Percentiles rank a stretch among this genome's conserved stretches.
Evolutionary conservation across 2,329 filamentous ascomycete genomes (phyloP).

Genomic region (Teratosphaeria destructans): DNA sequence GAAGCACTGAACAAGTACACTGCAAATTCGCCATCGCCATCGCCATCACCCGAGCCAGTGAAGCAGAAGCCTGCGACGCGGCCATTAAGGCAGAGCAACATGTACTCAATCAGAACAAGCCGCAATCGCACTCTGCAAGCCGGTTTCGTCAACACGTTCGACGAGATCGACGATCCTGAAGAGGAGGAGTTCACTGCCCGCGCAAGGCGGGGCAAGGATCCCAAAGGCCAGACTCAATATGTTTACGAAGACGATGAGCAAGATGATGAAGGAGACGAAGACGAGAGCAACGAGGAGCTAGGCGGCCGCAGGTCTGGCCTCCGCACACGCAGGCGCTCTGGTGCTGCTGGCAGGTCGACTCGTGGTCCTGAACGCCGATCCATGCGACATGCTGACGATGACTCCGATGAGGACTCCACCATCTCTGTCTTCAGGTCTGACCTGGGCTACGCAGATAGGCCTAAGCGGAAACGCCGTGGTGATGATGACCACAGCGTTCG

Average conservation of each 20-base stretch:
- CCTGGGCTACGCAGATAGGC: not conserved
- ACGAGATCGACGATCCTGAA: constrained; percentile 14
- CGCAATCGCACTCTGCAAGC: constrained; percentile 2
- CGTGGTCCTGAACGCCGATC: not conserved
- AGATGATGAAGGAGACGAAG: constrained; percentile 20
- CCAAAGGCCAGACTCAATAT: constrained; percentile 15
- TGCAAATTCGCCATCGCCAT: constrained; percentile 11
- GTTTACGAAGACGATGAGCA: constrained; percentile 15
- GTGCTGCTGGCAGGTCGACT: not conserved
- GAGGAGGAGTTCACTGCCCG: constrained; percentile 6
- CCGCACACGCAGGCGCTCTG: constrained; percentile 3
- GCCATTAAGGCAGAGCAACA: not conserved
- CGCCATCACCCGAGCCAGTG: not conserved
- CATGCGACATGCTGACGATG: constrained; percentile 3
- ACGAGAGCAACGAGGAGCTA: constrained; percentile 12
- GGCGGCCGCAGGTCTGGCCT: constrained; percentile 24
- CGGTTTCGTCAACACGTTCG: constrained; percentile 21
- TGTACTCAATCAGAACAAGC: constrained; percentile 1
- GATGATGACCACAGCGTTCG: not conserved
- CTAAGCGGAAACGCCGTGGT: constrained; percentile 1
- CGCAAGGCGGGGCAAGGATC: constrained; percentile 12
- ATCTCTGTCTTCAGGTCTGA: not conserved
- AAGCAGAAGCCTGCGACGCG: not conserved
- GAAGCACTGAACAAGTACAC: constrained; percentile 35
- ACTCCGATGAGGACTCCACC: constrained; percentile 2